Evolutionary conservation across 164 flowering plant genomes (phyloP).

Genomic region (Cinnamomum chago): DNA sequence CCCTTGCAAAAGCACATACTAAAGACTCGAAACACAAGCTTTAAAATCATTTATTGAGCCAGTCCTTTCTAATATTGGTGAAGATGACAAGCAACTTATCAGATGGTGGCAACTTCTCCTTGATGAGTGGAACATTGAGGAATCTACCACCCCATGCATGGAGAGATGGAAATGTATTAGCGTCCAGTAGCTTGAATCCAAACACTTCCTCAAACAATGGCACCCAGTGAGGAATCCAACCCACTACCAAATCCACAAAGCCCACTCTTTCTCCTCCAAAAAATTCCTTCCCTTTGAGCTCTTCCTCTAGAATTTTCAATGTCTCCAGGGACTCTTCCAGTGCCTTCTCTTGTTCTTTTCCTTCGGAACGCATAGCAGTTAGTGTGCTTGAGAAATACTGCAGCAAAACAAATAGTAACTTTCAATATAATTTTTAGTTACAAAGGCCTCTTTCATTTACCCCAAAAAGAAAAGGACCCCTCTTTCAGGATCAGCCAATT

Average conservation of each 20-base stretch:
- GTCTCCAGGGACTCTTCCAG: slow-evolving; percentile 15
- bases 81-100: slow-evolving; percentile 2
- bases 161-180: slow-evolving; percentile 5
- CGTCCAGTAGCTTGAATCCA: neutral
- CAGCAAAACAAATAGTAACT: neutral
- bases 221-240: slow-evolving; percentile 8
- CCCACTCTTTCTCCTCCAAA: slow-evolving; percentile 11
- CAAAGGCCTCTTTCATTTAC: too few species aligned
- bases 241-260: slow-evolving; percentile 6
- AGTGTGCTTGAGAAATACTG: neutral
- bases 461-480: too few species aligned
- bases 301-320: slow-evolving; percentile 21
- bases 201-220: neutral
- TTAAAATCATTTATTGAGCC: too few species aligned
- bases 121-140: slow-evolving; percentile 3
- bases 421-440: too few species aligned
- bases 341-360: slow-evolving; percentile 27
- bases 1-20: too few species aligned
- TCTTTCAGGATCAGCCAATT: too few species aligned
- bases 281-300: slow-evolving; percentile 6
- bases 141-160: neutral
- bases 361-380: slow-evolving; percentile 4
- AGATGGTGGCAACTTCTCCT: slow-evolving; percentile 3
- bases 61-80: neutral
- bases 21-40: too few species aligned